phyloP scores from a whole-genome alignment of 129 eudicot species.

The Chrysanthemum lavandulifolium region DNA sequence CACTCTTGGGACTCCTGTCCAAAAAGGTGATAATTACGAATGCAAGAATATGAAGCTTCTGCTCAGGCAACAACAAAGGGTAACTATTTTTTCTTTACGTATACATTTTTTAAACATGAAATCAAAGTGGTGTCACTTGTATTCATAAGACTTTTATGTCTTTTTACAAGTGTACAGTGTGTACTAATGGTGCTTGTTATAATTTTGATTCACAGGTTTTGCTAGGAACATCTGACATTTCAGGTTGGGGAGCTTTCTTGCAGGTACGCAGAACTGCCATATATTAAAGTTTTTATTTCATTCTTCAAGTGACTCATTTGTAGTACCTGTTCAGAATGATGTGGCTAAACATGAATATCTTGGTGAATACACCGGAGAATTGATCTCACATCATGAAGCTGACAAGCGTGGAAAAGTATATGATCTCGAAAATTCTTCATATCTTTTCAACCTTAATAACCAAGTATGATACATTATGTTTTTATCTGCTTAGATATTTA shows the following conservation, averaged over 20 bases:
- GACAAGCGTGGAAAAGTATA: slow-evolving; percentile 86
- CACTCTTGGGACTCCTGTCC: slow-evolving; percentile 60
- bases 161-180: not conserved
- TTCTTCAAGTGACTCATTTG: slow-evolving; percentile 14
- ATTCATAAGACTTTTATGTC: not conserved
- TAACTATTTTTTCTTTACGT: slow-evolving; percentile 17
- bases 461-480: slow-evolving; percentile 43
- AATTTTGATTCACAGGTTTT: slow-evolving; percentile 48
- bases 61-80: slow-evolving; percentile 76
- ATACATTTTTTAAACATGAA: not conserved
- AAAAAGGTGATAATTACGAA: slow-evolving; percentile 63
- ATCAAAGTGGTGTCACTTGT: not conserved
- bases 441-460: slow-evolving; percentile 75
- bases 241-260: slow-evolving; percentile 94
- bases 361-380: slow-evolving; percentile 89
- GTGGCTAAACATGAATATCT: slow-evolving; percentile 68
- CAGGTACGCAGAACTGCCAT: slow-evolving; percentile 43
- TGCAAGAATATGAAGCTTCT: slow-evolving; percentile 93
- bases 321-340: slow-evolving; percentile 41
- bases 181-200: not conserved
- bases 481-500: slow-evolving; percentile 6
- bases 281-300: not conserved
- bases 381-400: slow-evolving; percentile 81
- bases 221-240: slow-evolving; percentile 71
- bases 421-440: slow-evolving; percentile 70